Evolutionary conservation across 1,284 basidiomycete genomes (phyloP), one percentile per base, ranked within the genome.

Genomic region (Tremellales sp.): DNA sequence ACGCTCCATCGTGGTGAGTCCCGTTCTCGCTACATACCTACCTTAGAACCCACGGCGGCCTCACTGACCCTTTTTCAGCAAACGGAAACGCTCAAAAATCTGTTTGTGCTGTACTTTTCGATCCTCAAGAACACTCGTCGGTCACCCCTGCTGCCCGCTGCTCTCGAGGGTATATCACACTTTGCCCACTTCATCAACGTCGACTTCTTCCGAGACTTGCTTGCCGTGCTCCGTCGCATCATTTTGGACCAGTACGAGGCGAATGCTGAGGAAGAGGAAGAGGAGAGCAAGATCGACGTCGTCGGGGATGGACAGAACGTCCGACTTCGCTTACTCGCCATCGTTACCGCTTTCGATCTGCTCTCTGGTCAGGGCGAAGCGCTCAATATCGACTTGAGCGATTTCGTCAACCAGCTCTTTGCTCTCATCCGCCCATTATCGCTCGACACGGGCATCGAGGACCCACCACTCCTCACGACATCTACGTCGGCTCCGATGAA

Each of bases 321-420:
- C 50, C 82, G 82, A 55, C 83, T 82, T 64, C 84, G 83, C 64
- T 78, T 98, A 54, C 76, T 87, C 48, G 96, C 90, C 65, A 89
- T 98, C 61, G 84, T 89, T 51, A 96, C 96, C 27, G 94, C 93
- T 4, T 96, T 97, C 63, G 93, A 98, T 68, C 82, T 99, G 44
- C 82, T 98, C 39, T 86, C 87, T 15, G 96, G 94, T 11, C 96
- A 99, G 82, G 93, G 92, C 83, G 94, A 98, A 77, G 88, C 93
- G 21, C 81, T 99, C 60, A 93, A 94, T 65, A 87, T 99, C 65
- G 96, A 98, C 77, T 79, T 98, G 43, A 81, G 79, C 60, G 94
- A 96, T 64, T 93, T 98, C 68, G 81, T 92, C 65, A 82, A 82
- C 21, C 67, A 74, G 21, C 71, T 79, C 4, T 79, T 76, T 56